A percentile compares a stretch with the other conserved stretches of the same genome.
Evolutionary conservation across 2,329 filamentous ascomycete species (phyloP).

Genomic region (Alternaria postmessia): DNA sequence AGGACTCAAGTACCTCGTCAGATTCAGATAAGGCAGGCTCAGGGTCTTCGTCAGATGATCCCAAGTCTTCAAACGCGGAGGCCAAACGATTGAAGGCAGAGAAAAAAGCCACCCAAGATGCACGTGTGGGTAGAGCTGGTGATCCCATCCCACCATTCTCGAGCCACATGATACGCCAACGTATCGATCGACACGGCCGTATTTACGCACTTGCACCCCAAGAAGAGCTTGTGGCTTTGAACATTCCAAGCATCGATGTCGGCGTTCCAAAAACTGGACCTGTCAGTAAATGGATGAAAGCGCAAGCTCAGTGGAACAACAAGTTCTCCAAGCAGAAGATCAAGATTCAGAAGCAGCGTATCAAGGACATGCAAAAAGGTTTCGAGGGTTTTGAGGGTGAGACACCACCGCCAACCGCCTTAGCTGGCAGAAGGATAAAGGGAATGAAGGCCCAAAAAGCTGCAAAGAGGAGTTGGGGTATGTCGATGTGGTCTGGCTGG

Average conservation of each 20-base stretch:
- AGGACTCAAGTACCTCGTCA: conserved; percentile 51
- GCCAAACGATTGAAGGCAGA: conserved; percentile 26
- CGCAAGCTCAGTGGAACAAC: conserved; percentile 75
- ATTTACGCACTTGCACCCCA: conserved; percentile 73
- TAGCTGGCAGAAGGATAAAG: conserved; percentile 73
- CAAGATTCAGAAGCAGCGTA: conserved; percentile 75
- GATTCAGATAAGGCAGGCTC: conserved; percentile 21
- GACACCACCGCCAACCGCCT: conserved; percentile 80
- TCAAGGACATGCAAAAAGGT: conserved; percentile 75
- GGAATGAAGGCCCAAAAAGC: conserved; percentile 59
- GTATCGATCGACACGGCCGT: conserved; percentile 79
- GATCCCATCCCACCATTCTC: conserved; percentile 82
- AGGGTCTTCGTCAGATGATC: conserved; percentile 35
- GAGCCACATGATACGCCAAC: conserved; percentile 90
- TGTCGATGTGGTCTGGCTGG: conserved; percentile 87
- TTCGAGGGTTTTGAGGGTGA: conserved; percentile 77
- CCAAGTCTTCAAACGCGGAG: conserved; percentile 23
- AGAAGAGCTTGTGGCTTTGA: conserved; percentile 70
- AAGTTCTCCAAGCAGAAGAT: conserved; percentile 75
- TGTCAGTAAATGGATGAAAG: conserved; percentile 81
- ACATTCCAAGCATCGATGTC: conserved; percentile 70
- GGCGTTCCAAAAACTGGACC: conserved; percentile 82
- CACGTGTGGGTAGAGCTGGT: conserved; percentile 79
- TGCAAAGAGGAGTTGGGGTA: conserved; percentile 74
- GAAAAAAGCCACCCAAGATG: conserved; percentile 18